These are phyloP conservation scores for Populus hybrid DNA, from an alignment of 441 rosid genomes.

Conservation along the genomic window DNA sequence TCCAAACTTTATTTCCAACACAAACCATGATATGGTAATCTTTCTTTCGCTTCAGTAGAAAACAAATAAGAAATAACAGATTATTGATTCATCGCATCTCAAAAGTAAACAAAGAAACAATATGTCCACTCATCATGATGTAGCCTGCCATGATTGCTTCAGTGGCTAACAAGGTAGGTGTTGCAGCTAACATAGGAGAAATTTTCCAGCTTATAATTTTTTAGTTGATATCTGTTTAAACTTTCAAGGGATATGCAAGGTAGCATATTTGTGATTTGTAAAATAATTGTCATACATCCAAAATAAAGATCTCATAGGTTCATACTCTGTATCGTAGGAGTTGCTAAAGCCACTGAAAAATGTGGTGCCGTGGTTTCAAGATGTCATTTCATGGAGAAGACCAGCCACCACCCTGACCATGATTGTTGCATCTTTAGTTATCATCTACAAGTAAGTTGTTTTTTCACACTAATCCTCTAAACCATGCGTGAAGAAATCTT, in stretches of 20 bases:
- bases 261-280: not conserved
- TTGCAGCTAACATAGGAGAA: no score
- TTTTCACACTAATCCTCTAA: not conserved
- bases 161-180: no score
- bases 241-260: not conserved
- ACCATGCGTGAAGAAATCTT: not conserved
- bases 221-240: no score
- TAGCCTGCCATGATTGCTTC: no score
- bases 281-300: not conserved
- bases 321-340: slow-evolving; percentile 47
- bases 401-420: slow-evolving; percentile 43
- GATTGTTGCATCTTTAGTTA: slow-evolving; percentile 28
- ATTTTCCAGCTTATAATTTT: no score
- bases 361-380: slow-evolving; percentile 40
- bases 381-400: slow-evolving; percentile 56
- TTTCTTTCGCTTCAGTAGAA: no score
- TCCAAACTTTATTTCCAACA: not conserved
- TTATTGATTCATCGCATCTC: no score
- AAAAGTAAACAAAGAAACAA: no score
- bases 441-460: slow-evolving; percentile 59
- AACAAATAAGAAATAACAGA: no score
- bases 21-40: no score
- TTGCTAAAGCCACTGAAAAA: slow-evolving; percentile 59
- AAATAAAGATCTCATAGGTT: not conserved
- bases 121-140: no score